Evolutionary conservation across 352 stramenopile genomes (phyloP).

Genomic region (Phytopythium aichiense): DNA sequence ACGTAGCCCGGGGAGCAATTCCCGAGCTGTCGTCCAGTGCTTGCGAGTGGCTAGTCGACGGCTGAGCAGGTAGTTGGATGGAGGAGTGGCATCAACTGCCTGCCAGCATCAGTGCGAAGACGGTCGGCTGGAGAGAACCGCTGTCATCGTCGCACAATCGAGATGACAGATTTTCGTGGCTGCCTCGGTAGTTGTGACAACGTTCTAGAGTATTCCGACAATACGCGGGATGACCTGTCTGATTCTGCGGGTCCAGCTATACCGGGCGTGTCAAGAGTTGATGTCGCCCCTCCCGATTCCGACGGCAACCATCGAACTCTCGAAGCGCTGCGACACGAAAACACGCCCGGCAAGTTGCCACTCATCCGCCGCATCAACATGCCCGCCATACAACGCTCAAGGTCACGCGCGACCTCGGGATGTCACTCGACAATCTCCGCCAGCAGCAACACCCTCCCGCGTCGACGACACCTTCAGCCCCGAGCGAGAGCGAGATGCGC

Average conservation of each 20-base stretch:
- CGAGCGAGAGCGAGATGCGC: slow-evolving; percentile 14
- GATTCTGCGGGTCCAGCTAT: background rate
- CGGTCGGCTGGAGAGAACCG: too few relatives aligned
- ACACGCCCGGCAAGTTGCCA: background rate
- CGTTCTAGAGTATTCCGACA: slow-evolving; percentile 3
- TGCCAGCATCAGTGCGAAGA: too few relatives aligned
- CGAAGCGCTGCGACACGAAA: slow-evolving; percentile 2
- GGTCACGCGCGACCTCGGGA: background rate
- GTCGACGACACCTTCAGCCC: background rate
- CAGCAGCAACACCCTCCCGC: background rate
- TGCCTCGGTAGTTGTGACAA: background rate
- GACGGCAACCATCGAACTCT: background rate
- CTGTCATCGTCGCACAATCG: too few relatives aligned
- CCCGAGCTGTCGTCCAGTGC: too few relatives aligned
- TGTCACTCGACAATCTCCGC: background rate
- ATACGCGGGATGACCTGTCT: background rate
- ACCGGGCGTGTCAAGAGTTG: background rate
- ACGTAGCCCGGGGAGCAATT: too few relatives aligned
- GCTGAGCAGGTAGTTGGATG: too few relatives aligned
- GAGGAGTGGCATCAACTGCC: too few relatives aligned
- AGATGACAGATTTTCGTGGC: background rate
- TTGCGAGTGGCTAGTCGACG: too few relatives aligned
- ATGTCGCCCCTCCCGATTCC: slow-evolving; percentile 2
- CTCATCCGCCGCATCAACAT: background rate
- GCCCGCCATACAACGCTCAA: background rate